phyloP scores from a whole-genome alignment of 2,329 filamentous ascomycete genomes.

The Colletotrichum costaricense region DNA sequence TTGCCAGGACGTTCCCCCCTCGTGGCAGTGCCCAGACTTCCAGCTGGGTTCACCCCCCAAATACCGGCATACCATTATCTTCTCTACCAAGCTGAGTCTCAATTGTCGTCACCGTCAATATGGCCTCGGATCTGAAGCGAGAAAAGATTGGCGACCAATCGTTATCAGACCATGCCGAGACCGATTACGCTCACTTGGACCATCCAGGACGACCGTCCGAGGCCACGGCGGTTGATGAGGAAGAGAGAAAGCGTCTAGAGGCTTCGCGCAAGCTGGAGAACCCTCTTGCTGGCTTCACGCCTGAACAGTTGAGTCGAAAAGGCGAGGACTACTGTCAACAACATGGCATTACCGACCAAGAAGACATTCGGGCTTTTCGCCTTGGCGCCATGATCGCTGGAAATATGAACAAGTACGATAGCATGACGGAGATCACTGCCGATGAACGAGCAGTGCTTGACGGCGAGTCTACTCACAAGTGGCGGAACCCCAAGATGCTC shows the following conservation, averaged over 20 bases:
- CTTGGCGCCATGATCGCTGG: slow-evolving; percentile 70
- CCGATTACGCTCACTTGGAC: slow-evolving; percentile 14
- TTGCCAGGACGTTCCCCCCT: not conserved
- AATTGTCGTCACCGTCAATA: not conserved
- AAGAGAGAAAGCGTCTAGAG: slow-evolving; percentile 44
- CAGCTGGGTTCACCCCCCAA: not conserved
- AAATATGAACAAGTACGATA: slow-evolving; percentile 60
- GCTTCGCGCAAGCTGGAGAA: slow-evolving; percentile 52
- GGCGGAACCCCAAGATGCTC: slow-evolving; percentile 73
- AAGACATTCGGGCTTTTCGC: slow-evolving; percentile 68
- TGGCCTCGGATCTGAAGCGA: slow-evolving; percentile 14
- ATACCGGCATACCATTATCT: not conserved
- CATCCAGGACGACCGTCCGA: slow-evolving; percentile 12
- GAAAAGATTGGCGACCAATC: slow-evolving; percentile 10
- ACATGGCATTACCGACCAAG: slow-evolving; percentile 64
- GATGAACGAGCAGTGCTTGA: slow-evolving; percentile 69
- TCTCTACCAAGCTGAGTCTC: not conserved
- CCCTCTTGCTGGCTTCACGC: slow-evolving; percentile 52
- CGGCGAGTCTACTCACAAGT: slow-evolving; percentile 73
- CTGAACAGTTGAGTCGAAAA: slow-evolving; percentile 62
- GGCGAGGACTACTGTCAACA: slow-evolving; percentile 68
- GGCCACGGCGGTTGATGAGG: slow-evolving; percentile 38
- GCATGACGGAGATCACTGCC: slow-evolving; percentile 63
- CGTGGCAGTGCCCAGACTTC: not conserved
- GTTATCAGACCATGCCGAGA: slow-evolving; percentile 1